Conservation (phyloP, 257 asterid species). For the Rubia yunnanensis region DNA sequence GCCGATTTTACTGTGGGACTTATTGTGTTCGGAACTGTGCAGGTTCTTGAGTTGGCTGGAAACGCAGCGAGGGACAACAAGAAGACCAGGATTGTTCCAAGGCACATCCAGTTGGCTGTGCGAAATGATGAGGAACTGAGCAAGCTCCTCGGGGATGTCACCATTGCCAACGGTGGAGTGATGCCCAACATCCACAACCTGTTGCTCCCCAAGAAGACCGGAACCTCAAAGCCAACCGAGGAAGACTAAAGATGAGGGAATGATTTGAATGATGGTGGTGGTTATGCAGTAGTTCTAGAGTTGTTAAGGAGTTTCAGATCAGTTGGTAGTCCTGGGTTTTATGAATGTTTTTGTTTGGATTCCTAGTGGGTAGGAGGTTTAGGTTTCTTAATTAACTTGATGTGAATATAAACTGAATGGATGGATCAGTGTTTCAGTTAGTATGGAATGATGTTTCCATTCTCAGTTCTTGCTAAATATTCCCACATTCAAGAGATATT, state of each 20-base stretch:
- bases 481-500: not conserved
- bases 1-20: too few relatives aligned
- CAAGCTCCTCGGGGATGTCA: constrained; percentile 72
- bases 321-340: not conserved
- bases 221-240: constrained; percentile 47
- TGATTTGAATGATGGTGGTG: not conserved
- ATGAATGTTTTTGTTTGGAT: not conserved
- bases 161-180: constrained; percentile 76
- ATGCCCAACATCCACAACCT: constrained; percentile 85
- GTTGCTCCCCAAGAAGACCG: constrained; percentile 64
- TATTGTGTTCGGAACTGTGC: not conserved
- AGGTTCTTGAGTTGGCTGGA: constrained; percentile 80
- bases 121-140: constrained; percentile 70
- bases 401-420: constrained; percentile 21
- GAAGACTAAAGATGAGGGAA: constrained; percentile 35
- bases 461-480: constrained; percentile 2
- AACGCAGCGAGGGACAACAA: constrained; percentile 79
- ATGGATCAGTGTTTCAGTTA: constrained; percentile 9
- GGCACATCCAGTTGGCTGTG: constrained; percentile 73
- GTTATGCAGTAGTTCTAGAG: not conserved
- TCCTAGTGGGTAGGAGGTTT: not conserved
- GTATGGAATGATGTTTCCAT: not conserved
- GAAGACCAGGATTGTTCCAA: constrained; percentile 72
- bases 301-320: not conserved
- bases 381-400: constrained; percentile 10